Percentiles rank a stretch among this genome's conserved stretches.
Conservation (phyloP, 805 yeast genomes). For the Metschnikowia borealis region DNA sequence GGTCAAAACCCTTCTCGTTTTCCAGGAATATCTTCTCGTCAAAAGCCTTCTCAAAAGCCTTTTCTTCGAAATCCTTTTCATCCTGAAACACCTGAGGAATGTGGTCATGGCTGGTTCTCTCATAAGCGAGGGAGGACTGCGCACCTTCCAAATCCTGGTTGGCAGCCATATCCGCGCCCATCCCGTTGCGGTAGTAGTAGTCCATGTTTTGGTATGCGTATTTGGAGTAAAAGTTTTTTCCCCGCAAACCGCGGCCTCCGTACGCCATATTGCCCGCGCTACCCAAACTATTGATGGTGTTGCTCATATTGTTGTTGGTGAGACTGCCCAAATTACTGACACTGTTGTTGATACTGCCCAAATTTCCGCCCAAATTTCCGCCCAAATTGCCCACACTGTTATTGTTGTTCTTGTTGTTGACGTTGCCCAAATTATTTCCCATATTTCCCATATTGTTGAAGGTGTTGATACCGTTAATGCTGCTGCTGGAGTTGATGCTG, state of each 20-base stretch:
- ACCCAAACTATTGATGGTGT: neutral
- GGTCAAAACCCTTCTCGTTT: neutral
- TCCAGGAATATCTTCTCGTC: neutral
- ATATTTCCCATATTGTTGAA: neutral
- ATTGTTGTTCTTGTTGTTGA: neutral
- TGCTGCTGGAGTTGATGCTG: neutral
- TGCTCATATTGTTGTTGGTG: neutral
- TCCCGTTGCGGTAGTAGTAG: neutral
- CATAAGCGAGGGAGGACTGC: neutral
- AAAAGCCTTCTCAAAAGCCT: neutral
- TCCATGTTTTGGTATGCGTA: neutral
- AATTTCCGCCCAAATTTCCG: no score
- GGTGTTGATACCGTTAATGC: neutral
- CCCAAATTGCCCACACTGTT: neutral
- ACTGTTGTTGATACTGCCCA: neutral
- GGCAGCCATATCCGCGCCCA: neutral
- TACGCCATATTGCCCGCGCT: neutral
- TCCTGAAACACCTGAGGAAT: conserved; percentile 18
- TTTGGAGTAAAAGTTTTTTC: neutral
- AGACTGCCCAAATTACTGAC: neutral
- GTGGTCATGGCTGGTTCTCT: conserved; percentile 3
- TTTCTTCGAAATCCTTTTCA: neutral
- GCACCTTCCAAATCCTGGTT: neutral
- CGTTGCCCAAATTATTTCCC: neutral
- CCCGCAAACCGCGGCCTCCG: neutral